Evolutionary conservation across 352 stramenopile genomes (phyloP).

Genomic region (Globisporangium carolinianum): DNA sequence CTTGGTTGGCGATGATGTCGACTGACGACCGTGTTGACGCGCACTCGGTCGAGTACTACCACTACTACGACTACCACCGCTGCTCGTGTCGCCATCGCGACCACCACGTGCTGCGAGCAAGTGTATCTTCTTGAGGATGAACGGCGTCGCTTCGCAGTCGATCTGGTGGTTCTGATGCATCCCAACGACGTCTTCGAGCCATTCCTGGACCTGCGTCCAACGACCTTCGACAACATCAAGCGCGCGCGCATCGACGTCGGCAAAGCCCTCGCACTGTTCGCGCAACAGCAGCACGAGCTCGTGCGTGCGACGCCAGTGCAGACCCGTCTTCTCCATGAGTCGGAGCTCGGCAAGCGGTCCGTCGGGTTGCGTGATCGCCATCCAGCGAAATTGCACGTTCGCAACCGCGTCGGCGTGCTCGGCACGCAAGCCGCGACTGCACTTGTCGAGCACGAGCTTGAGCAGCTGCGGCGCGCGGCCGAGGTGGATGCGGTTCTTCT

Average conservation of each 20-base stretch:
- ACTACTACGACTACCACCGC: not conserved
- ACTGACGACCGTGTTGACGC: not conserved
- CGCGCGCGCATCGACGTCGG: slow-evolving; percentile 38
- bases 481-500: slow-evolving; percentile 57
- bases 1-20: slow-evolving; percentile 2
- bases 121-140: slow-evolving; percentile 66
- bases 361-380: slow-evolving; percentile 54
- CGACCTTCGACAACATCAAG: slow-evolving; percentile 42
- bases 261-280: slow-evolving; percentile 70
- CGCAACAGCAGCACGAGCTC: slow-evolving; percentile 57
- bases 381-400: slow-evolving; percentile 68
- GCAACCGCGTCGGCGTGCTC: slow-evolving; percentile 52
- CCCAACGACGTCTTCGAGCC: slow-evolving; percentile 47
- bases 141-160: slow-evolving; percentile 55
- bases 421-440: slow-evolving; percentile 46
- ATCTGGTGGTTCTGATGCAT: slow-evolving; percentile 64
- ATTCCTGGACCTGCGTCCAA: slow-evolving; percentile 61
- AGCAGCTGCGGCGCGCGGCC: slow-evolving; percentile 42
- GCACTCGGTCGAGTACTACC: too few relatives aligned
- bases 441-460: slow-evolving; percentile 37
- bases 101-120: slow-evolving; percentile 16
- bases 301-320: slow-evolving; percentile 70
- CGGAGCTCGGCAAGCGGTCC: slow-evolving; percentile 57
- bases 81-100: not conserved
- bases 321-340: slow-evolving; percentile 53